Evolutionary conservation across 345 rosid genomes (phyloP).

Genomic region (Eucalyptus curtisii): DNA sequence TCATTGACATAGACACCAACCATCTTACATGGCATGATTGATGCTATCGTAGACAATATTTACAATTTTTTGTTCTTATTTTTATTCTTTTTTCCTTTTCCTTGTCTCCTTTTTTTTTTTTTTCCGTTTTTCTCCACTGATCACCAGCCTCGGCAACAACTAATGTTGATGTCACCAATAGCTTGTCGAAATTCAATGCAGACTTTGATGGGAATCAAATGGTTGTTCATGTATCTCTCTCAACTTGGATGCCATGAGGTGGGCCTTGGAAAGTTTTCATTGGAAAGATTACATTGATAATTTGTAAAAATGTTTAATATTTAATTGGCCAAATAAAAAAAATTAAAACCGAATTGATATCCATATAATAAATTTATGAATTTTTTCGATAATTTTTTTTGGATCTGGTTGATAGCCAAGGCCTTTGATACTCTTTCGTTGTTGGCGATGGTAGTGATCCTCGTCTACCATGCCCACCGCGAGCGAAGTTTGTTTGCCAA

Average conservation of each 20-base stretch:
- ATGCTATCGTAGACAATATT: fast-evolving
- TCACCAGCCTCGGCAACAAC: fast-evolving
- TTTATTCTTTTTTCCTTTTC: too few species aligned
- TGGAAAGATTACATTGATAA: background rate
- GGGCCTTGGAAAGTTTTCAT: too few species aligned
- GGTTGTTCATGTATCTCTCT: too few species aligned
- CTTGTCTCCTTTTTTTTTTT: fast-evolving
- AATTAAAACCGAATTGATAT: too few species aligned
- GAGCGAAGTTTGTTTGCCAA: too few species aligned
- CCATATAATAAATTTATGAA: too few species aligned
- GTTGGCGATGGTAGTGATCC: background rate
- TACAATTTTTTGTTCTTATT: too few species aligned
- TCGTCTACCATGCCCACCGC: background rate
- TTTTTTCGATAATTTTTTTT: too few species aligned
- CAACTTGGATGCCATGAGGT: too few species aligned
- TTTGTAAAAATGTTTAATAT: fast-evolving
- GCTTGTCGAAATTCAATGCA: background rate
- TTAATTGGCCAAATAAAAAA: too few species aligned
- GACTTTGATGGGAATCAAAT: too few species aligned
- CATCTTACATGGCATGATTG: fast-evolving
- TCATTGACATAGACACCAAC: fast-evolving
- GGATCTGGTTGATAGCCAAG: background rate
- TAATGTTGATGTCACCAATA: too few species aligned
- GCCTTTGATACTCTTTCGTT: background rate
- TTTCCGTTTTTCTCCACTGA: background rate